These are phyloP conservation scores for Yamadazyma ubonensis DNA, from an alignment of 805 yeast species.

Conservation along the genomic window DNA sequence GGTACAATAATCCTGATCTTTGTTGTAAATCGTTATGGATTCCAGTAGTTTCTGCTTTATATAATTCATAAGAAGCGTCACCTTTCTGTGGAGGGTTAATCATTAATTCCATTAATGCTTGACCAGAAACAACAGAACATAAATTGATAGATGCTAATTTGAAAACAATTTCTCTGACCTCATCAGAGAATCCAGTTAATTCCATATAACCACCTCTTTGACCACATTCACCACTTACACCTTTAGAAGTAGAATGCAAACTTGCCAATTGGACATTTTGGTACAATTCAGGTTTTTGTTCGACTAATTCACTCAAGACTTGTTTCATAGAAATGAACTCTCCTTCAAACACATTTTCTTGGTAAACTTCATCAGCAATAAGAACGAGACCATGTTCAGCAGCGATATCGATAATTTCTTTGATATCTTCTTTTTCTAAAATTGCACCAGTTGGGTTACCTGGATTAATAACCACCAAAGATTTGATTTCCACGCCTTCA, in stretches of 20 bases:
- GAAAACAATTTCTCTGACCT: slow-evolving; percentile 66
- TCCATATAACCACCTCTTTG: slow-evolving; percentile 99
- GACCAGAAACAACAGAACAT: slow-evolving; percentile 95
- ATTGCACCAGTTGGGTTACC: slow-evolving; percentile 98
- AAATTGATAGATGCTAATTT: slow-evolving; percentile 88
- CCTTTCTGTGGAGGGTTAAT: slow-evolving; percentile 84
- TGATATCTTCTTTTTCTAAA: slow-evolving; percentile 62
- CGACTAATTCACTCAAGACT: slow-evolving; percentile 65
- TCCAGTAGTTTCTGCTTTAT: slow-evolving; percentile 56
- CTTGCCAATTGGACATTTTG: slow-evolving; percentile 85
- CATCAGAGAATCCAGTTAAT: slow-evolving; percentile 72
- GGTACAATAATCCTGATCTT: slow-evolving; percentile 64
- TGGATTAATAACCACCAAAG: slow-evolving; percentile 92
- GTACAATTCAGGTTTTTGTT: slow-evolving; percentile 52
- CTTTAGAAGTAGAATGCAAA: slow-evolving; percentile 95
- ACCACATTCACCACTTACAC: slow-evolving; percentile 98
- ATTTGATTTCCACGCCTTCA: slow-evolving; percentile 63
- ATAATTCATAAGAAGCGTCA: slow-evolving; percentile 69
- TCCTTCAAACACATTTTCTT: slow-evolving; percentile 83
- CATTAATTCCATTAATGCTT: slow-evolving; percentile 90
- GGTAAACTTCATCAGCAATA: slow-evolving; percentile 98
- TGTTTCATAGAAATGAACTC: slow-evolving; percentile 83
- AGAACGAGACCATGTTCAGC: slow-evolving; percentile 82
- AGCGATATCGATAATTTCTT: slow-evolving; percentile 71
- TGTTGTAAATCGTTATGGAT: slow-evolving; percentile 62